Evolutionary conservation across 2,329 filamentous ascomycete genomes (phyloP).

Genomic region (Claviceps sp.): DNA sequence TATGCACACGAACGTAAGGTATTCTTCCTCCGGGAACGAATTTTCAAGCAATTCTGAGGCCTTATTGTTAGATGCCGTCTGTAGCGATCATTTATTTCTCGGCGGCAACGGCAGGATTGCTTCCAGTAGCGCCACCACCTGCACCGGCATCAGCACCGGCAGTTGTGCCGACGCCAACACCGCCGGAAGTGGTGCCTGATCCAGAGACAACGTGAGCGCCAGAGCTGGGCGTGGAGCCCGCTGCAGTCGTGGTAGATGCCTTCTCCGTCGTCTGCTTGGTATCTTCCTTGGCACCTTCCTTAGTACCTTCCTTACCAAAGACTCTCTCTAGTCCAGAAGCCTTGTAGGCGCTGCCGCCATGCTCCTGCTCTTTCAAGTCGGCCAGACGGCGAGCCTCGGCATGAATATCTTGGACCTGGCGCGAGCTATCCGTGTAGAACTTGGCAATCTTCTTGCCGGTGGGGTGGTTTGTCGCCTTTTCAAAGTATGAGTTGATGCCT

Average conservation of each 20-base stretch:
- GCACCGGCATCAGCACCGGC: constrained; percentile 2
- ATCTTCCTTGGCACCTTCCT: constrained; percentile 4
- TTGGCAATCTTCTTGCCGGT: constrained; percentile 77
- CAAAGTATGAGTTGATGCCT: constrained; percentile 78
- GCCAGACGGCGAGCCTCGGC: constrained; percentile 78
- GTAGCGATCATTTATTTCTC: constrained; percentile 1
- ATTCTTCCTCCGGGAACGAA: too few species aligned
- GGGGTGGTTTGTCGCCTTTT: constrained; percentile 77
- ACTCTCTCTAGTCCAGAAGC: constrained; percentile 43
- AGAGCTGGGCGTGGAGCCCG: constrained; percentile 4
- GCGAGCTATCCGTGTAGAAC: constrained; percentile 76
- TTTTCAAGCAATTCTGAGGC: background rate
- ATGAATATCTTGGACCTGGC: constrained; percentile 91
- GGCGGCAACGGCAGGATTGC: constrained; percentile 5
- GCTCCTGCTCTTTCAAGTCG: constrained; percentile 64
- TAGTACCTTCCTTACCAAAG: constrained; percentile 39
- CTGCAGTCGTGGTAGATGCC: constrained; percentile 8
- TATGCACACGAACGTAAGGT: too few species aligned
- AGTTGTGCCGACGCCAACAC: background rate
- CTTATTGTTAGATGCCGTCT: constrained; percentile 13
- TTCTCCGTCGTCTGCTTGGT: constrained; percentile 4
- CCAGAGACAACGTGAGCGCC: background rate
- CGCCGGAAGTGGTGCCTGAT: background rate
- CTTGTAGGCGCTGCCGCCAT: constrained; percentile 46
- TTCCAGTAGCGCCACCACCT: constrained; percentile 3